Evolutionary conservation across 257 asterid species (phyloP).

Genomic region (Rhazya stricta): DNA sequence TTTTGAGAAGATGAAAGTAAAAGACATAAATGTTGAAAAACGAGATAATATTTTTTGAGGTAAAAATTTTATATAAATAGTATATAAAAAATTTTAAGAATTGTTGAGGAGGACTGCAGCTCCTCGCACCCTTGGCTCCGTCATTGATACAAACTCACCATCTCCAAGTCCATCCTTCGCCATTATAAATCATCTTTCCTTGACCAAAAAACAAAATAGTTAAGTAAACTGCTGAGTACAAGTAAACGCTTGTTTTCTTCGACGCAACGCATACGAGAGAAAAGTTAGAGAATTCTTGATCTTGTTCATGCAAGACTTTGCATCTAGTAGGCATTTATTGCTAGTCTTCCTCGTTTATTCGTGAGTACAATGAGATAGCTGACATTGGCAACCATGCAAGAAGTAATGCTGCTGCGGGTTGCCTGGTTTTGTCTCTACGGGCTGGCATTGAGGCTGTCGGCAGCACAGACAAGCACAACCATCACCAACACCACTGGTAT

Average conservation of each 20-base stretch:
- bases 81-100: no score
- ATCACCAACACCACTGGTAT: slow-evolving; percentile 8
- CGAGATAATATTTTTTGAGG: no score
- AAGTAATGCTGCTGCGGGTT: slow-evolving; percentile 3
- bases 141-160: background rate
- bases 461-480: slow-evolving; percentile 25
- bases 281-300: background rate
- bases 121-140: no score
- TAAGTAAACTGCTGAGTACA: no score
- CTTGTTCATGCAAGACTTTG: background rate
- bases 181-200: background rate
- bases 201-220: no score
- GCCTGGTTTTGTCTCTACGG: slow-evolving; percentile 17
- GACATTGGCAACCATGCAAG: background rate
- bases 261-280: no score
- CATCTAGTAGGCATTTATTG: background rate
- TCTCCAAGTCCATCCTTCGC: background rate
- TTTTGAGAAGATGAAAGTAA: no score
- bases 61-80: no score
- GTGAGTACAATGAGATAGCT: background rate
- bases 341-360: no score
- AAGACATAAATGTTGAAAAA: no score
- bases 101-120: no score
- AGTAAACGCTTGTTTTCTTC: no score
- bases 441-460: slow-evolving; percentile 18